phyloP scores from a whole-genome alignment of 225 moss, liverwort and hornwort species.

The Pseudoscleropodium purum region DNA sequence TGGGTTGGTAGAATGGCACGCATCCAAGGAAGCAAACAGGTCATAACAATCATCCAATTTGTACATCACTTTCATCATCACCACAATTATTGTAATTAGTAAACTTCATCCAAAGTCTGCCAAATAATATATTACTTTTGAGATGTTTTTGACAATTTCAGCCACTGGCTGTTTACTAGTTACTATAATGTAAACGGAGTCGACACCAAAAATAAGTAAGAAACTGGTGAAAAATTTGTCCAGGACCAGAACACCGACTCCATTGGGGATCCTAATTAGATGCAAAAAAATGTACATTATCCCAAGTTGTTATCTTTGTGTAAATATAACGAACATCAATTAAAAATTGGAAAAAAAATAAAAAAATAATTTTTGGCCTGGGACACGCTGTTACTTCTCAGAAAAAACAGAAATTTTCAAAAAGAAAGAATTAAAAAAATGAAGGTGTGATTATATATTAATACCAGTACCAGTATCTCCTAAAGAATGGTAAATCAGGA shows the following conservation, averaged over 20 bases:
- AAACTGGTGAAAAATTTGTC: not conserved
- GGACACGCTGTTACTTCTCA: not conserved
- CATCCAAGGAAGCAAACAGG: not conserved
- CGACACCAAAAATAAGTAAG: not conserved
- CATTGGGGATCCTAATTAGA: not conserved
- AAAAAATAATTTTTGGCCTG: not conserved
- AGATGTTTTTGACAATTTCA: not conserved
- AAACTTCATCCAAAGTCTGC: not conserved
- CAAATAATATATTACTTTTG: not conserved
- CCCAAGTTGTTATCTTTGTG: not conserved
- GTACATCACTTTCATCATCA: not conserved
- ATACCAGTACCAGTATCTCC: not conserved
- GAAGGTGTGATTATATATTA: not conserved
- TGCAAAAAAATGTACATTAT: not conserved
- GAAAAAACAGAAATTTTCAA: not conserved
- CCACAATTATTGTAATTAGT: not conserved
- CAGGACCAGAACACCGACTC: not conserved
- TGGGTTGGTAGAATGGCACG: rapidly evolving
- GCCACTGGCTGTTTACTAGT: not conserved
- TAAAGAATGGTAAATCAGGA: not conserved
- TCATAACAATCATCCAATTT: not conserved
- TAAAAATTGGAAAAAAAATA: not conserved
- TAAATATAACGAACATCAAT: not conserved
- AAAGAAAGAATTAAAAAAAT: not conserved
- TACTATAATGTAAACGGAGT: not conserved